phyloP scores from a whole-genome alignment of 2,329 filamentous ascomycete species.

The Botrytis porri region DNA sequence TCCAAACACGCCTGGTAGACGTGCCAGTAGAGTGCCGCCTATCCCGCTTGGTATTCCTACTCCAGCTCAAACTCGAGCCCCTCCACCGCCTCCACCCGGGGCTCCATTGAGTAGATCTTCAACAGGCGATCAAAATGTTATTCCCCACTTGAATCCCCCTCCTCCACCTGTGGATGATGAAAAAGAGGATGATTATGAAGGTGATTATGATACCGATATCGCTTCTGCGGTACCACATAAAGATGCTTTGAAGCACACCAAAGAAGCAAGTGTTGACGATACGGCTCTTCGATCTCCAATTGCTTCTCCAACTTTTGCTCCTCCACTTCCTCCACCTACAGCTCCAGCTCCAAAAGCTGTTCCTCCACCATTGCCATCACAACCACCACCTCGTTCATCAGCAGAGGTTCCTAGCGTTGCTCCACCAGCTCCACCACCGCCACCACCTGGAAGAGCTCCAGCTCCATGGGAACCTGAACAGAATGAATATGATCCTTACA shows the following conservation, averaged over 20 bases:
- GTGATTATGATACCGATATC: constrained; percentile 97
- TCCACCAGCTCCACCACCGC: constrained; percentile 56
- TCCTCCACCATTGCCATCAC: constrained; percentile 64
- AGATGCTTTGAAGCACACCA: constrained; percentile 81
- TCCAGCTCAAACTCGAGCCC: constrained; percentile 55
- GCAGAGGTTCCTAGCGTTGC: constrained; percentile 67
- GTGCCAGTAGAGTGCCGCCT: constrained; percentile 56
- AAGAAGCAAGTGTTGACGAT: constrained; percentile 74
- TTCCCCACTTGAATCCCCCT: constrained; percentile 44
- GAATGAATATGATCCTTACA: constrained; percentile 70
- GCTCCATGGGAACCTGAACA: constrained; percentile 58
- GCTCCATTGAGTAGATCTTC: constrained; percentile 55
- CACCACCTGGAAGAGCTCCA: constrained; percentile 37
- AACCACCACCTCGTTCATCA: constrained; percentile 56
- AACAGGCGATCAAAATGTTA: constrained; percentile 52
- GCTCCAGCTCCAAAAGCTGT: constrained; percentile 59
- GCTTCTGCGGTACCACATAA: constrained; percentile 91
- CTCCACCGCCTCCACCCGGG: constrained; percentile 63
- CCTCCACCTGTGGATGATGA: constrained; percentile 64
- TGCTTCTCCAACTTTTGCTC: constrained; percentile 43
- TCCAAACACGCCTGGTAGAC: constrained; percentile 49
- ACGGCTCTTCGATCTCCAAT: constrained; percentile 50
- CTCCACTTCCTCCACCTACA: constrained; percentile 51
- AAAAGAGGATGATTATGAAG: constrained; percentile 91
- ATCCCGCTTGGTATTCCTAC: constrained; percentile 54